These are phyloP conservation scores for Microdochium paspali DNA, from an alignment of 2,329 filamentous ascomycete species.

Conservation along the genomic window DNA sequence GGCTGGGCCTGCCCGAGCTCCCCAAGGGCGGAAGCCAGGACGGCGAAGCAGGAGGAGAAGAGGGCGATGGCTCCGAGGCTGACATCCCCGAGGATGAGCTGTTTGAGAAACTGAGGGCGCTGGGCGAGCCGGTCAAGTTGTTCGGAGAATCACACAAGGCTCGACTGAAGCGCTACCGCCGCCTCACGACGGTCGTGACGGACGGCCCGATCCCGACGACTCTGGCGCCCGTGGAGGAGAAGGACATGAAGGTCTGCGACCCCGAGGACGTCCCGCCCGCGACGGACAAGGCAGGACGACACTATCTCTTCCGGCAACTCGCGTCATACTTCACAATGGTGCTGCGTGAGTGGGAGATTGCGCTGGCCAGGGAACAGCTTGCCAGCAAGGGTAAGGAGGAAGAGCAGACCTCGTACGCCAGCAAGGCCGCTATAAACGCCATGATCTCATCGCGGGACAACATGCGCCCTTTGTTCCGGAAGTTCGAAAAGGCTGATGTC, in stretches of 20 bases:
- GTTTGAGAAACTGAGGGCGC: constrained; percentile 52
- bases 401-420: constrained; percentile 54
- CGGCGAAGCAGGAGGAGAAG: constrained; percentile 31
- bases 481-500: constrained; percentile 73
- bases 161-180: constrained; percentile 61
- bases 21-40: constrained; percentile 31
- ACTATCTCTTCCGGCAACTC: constrained; percentile 76
- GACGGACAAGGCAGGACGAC: constrained; percentile 53
- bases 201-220: constrained; percentile 82
- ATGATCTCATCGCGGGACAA: constrained; percentile 85
- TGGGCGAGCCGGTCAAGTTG: constrained; percentile 64
- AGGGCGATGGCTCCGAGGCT: constrained; percentile 32
- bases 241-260: constrained; percentile 69
- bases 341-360: constrained; percentile 75
- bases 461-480: constrained; percentile 81
- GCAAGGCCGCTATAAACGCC: constrained; percentile 71
- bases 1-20: constrained; percentile 72
- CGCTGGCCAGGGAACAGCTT: constrained; percentile 57
- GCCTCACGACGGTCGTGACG: constrained; percentile 51
- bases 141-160: constrained; percentile 75
- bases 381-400: background rate
- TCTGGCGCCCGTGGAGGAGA: constrained; percentile 68
- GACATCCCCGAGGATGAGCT: constrained; percentile 68
- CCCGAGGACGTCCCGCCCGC: constrained; percentile 46
- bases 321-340: constrained; percentile 96